Conservation (phyloP, 140 eudicot species). For the Anethum foeniculum region DNA sequence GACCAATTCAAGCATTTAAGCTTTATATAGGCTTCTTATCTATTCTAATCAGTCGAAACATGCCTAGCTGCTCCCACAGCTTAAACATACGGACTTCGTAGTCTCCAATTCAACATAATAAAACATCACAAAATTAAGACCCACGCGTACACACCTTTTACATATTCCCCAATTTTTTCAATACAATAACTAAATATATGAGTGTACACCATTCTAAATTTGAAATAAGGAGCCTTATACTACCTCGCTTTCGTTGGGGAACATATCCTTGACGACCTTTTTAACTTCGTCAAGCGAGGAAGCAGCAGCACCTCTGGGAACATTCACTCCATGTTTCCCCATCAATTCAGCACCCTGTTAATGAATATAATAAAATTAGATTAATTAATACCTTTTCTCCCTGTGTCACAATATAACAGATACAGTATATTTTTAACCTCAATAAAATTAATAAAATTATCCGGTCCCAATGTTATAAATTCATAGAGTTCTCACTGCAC, state of each 20-base stretch:
- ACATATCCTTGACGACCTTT: conserved; percentile 48
- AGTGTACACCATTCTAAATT: not conserved
- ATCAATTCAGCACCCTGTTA: conserved; percentile 89
- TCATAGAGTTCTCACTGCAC: not conserved
- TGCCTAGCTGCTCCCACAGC: not conserved
- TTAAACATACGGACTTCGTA: not conserved
- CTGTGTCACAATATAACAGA: not conserved
- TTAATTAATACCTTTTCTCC: not conserved
- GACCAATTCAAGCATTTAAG: not conserved
- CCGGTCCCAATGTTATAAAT: not conserved
- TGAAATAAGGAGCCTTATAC: not conserved
- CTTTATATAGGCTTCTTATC: not conserved
- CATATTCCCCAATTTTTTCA: not conserved
- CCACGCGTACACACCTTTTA: not conserved
- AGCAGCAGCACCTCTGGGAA: conserved; percentile 85
- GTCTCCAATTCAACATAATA: not conserved
- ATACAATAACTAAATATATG: not conserved
- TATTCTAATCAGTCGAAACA: too few relatives aligned
- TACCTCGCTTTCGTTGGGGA: conserved; percentile 84
- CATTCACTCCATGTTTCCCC: conserved; percentile 84
- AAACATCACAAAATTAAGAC: not conserved
- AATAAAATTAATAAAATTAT: too few relatives aligned
- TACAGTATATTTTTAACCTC: not conserved
- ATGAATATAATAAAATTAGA: not conserved
- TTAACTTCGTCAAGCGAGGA: conserved; percentile 67